phyloP scores from a whole-genome alignment of 495 filamentous ascomycete genomes.

The Aspergillus funiculosus region DNA sequence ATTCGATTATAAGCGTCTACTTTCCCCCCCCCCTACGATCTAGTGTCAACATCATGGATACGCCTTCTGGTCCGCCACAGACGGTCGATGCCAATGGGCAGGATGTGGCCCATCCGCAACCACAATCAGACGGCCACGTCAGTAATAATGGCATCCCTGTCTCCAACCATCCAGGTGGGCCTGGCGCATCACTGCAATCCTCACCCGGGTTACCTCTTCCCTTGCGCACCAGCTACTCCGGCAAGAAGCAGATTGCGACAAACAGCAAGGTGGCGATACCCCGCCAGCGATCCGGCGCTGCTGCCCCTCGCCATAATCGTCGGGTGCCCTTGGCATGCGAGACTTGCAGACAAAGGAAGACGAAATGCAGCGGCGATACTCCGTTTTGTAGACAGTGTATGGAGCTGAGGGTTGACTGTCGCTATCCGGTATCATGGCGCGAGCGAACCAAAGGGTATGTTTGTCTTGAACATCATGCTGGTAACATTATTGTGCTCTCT shows the following conservation, averaged over 20 bases:
- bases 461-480: neutral
- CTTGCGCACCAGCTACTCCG: conserved; percentile 7
- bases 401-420: conserved; percentile 45
- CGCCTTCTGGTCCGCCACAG: conserved; percentile 9
- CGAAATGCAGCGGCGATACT: conserved; percentile 56
- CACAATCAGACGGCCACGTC: conserved; percentile 5
- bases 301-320: conserved; percentile 34
- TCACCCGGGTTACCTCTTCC: conserved; percentile 1
- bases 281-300: conserved; percentile 29
- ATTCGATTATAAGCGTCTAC: too few relatives aligned
- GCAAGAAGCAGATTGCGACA: conserved; percentile 22
- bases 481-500: conserved; percentile 5
- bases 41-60: conserved; percentile 16
- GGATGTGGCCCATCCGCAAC: conserved; percentile 14
- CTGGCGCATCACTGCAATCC: neutral
- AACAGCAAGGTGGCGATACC: conserved; percentile 46
- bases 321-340: conserved; percentile 58
- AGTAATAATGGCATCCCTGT: conserved; percentile 10
- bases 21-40: too few relatives aligned
- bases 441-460: conserved; percentile 52
- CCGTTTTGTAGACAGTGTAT: conserved; percentile 55
- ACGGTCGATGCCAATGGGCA: conserved; percentile 4
- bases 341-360: conserved; percentile 64
- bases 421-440: conserved; percentile 53
- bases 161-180: conserved; percentile 4